Conservation (phyloP, 345 rosid species). For the Nasturtium officinale region DNA sequence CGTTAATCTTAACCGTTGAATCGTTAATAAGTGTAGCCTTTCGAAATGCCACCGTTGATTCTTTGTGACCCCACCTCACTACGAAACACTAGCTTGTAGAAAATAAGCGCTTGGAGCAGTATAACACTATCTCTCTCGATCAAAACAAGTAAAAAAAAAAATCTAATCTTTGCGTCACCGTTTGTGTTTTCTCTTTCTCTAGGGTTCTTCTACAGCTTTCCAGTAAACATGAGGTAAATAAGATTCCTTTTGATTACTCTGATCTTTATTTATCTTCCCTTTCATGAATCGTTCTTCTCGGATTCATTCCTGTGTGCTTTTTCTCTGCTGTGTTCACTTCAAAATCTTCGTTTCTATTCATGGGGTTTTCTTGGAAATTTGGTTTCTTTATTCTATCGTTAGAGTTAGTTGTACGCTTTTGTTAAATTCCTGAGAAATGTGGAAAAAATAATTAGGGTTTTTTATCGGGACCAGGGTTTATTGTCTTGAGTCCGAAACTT, state of each 20-base stretch:
- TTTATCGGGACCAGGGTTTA: constrained; percentile 28
- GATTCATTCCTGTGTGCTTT: constrained; percentile 6
- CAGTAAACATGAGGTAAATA: constrained; percentile 40
- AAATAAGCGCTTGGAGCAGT: not conserved
- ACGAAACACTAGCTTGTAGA: constrained; percentile 17
- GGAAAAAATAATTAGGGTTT: constrained; percentile 20
- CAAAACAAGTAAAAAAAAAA: constrained; percentile 34
- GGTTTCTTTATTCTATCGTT: not conserved
- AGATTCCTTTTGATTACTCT: not conserved
- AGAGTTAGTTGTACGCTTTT: constrained; percentile 16
- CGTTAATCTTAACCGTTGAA: constrained; percentile 23
- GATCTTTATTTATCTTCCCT: constrained; percentile 20
- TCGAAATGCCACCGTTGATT: constrained; percentile 9
- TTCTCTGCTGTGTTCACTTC: constrained; percentile 18
- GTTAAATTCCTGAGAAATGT: constrained; percentile 2
- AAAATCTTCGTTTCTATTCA: not conserved
- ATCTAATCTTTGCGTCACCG: constrained; percentile 41
- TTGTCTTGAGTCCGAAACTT: not conserved
- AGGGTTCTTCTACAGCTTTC: constrained; percentile 36
- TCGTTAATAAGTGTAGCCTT: not conserved
- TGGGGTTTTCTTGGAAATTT: constrained; percentile 11
- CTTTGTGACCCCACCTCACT: not conserved
- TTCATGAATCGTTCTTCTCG: constrained; percentile 15
- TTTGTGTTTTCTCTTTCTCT: constrained; percentile 26
- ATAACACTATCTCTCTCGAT: constrained; percentile 35